Base-by-base conservation (phyloP, 208 protist genomes). In the Acanthamoeba castellanii region DNA sequence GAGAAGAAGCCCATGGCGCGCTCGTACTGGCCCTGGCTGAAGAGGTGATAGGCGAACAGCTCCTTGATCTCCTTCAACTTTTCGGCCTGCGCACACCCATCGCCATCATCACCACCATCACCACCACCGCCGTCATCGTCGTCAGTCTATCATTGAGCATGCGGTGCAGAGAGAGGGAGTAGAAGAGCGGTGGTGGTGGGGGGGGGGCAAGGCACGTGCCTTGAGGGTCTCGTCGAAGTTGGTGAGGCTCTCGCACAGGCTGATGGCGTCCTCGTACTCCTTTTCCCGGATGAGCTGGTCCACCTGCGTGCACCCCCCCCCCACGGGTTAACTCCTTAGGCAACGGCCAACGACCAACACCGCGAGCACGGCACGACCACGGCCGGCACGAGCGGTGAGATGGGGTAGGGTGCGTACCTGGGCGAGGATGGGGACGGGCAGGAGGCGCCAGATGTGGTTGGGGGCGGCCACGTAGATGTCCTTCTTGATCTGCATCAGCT, bases 11-110 rank as follows among this genome's bases (percentile, higher is more conserved):
- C 92, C 89, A 97, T 94, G 7, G 96, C 88, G 18, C 88, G 52
- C 25, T 95, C 66, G 55, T 93, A 97, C 20, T 95, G 90, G 30
- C 94, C 94, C 45, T 95, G 37, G 45, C 37, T 37, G 52, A 97
- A 97, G 14, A 95, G 59, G 52, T 95, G 47, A 72, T 97, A 96
- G 3, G 96, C 95, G 37, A 94, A 94, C 25, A 76, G 70, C n/a
- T 72, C 76, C n/a, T 94, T 94, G 20, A 96, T 96, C 8, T 93
- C 45, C 25, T 50, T 30, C 9, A 95, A 30, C 47, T 94, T 96
- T 72, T 94, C 90, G 59, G 90, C n/a, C n/a, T n/a, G n/a, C n/a
- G n/a, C n/a, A n/a, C n/a, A n/a, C n/a, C n/a, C n/a, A n/a, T n/a
- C n/a, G n/a, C n/a, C n/a, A n/a, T n/a, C n/a, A n/a, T n/a, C n/a